phyloP scores from a whole-genome alignment of 768 basidiomycete species.

The Lactarius quietus region DNA sequence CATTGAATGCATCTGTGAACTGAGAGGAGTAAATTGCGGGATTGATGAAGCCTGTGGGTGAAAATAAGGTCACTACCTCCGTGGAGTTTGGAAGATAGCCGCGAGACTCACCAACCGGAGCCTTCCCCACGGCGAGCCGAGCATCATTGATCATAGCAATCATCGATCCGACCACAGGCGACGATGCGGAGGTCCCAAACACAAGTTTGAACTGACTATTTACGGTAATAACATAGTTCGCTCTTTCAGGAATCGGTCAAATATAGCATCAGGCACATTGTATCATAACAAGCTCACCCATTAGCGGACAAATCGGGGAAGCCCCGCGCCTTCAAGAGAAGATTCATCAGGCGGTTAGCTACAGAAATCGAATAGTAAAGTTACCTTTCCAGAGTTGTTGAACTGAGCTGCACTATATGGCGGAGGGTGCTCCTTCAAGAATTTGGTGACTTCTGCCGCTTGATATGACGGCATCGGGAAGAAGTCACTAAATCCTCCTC shows the following conservation, averaged over 20 bases:
- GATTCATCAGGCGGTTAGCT: not conserved
- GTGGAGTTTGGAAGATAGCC: too few relatives aligned
- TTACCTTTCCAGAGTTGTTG: constrained; percentile 35
- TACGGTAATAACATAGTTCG: too few relatives aligned
- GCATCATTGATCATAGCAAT: too few relatives aligned
- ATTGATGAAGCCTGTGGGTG: constrained; percentile 44
- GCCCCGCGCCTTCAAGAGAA: constrained; percentile 27
- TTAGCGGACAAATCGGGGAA: constrained; percentile 37
- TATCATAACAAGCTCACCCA: constrained; percentile 27
- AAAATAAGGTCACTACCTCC: too few relatives aligned
- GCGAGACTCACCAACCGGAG: too few relatives aligned
- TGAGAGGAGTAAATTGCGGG: constrained; percentile 32
- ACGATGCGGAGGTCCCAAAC: too few relatives aligned
- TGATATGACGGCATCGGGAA: constrained; percentile 40
- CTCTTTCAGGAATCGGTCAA: not conserved
- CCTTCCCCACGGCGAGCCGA: too few relatives aligned
- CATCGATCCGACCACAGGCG: too few relatives aligned
- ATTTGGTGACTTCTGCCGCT: constrained; percentile 30
- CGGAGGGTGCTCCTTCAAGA: constrained; percentile 35
- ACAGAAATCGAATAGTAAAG: not conserved
- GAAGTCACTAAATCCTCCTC: constrained; percentile 42
- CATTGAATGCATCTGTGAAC: too few relatives aligned
- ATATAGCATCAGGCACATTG: too few relatives aligned
- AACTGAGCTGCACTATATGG: constrained; percentile 33
- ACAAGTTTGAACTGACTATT: too few relatives aligned